phyloP scores from a whole-genome alignment of 768 basidiomycete species.

The Termitomyces sp. region DNA sequence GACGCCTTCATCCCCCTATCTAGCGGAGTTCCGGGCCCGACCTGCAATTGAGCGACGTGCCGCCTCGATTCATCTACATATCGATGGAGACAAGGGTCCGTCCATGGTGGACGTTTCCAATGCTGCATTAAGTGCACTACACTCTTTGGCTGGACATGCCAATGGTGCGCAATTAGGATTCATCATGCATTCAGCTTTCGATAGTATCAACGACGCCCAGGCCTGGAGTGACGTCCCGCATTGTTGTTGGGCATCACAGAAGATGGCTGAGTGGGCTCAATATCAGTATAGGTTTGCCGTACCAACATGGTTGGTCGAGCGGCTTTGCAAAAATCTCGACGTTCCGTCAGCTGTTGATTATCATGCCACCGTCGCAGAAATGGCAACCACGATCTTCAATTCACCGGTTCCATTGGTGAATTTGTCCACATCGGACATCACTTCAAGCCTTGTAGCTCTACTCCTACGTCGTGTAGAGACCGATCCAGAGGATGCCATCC shows the following conservation, averaged over 20 bases:
- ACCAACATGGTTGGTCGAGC: slow-evolving; percentile 79
- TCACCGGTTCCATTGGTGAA: slow-evolving; percentile 82
- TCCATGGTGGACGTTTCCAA: slow-evolving; percentile 66
- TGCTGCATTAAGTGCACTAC: slow-evolving; percentile 67
- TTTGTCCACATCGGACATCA: slow-evolving; percentile 84
- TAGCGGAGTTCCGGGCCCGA: slow-evolving; percentile 79
- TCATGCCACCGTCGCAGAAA: slow-evolving; percentile 61
- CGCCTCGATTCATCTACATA: slow-evolving; percentile 82
- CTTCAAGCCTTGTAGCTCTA: slow-evolving; percentile 71
- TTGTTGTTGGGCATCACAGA: slow-evolving; percentile 79
- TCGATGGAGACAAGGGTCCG: slow-evolving; percentile 87
- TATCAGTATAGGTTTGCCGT: slow-evolving; percentile 92
- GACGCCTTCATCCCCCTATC: slow-evolving; percentile 68
- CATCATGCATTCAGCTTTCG: slow-evolving; percentile 69
- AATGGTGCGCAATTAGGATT: slow-evolving; percentile 69
- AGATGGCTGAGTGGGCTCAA: slow-evolving; percentile 80
- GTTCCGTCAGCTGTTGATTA: slow-evolving; percentile 36
- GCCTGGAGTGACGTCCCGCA: slow-evolving; percentile 68
- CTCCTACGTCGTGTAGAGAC: slow-evolving; percentile 66
- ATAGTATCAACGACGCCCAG: slow-evolving; percentile 53
- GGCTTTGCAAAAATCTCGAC: slow-evolving; percentile 61
- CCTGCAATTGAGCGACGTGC: slow-evolving; percentile 80
- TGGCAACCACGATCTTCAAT: slow-evolving; percentile 82
- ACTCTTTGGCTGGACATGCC: slow-evolving; percentile 68
- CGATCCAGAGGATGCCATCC: slow-evolving; percentile 55